A percentile compares a stretch with the other conserved stretches of the same genome.
phyloP scores from a whole-genome alignment of 306 rosid genomes.

The Ceratonia siliqua region DNA sequence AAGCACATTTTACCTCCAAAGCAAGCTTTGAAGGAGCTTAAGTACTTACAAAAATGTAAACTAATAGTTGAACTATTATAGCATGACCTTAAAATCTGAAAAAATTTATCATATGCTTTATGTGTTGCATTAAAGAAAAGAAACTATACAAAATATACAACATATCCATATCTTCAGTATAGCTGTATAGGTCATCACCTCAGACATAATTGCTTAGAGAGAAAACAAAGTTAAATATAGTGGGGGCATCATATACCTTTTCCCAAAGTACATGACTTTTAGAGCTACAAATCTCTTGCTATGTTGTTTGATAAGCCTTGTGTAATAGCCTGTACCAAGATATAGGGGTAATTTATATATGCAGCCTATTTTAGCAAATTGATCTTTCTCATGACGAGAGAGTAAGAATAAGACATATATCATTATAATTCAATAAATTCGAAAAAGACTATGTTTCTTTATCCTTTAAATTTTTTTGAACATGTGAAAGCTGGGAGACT shows the following conservation, averaged over 20 bases:
- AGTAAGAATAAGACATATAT: background rate
- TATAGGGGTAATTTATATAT: constrained; percentile 26
- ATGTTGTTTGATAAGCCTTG: constrained; percentile 47
- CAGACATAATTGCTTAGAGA: constrained; percentile 14
- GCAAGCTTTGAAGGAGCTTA: constrained; percentile 26
- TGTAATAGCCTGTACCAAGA: constrained; percentile 55
- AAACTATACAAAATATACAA: background rate
- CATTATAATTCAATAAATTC: background rate
- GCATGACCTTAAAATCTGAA: constrained; percentile 10
- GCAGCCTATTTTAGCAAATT: constrained; percentile 1
- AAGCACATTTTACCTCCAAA: constrained; percentile 24
- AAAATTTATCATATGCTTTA: background rate
- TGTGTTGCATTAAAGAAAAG: background rate
- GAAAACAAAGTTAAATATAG: constrained; percentile 26
- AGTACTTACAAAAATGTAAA: constrained; percentile 8
- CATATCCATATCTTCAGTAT: constrained; percentile 12
- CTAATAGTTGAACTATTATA: background rate
- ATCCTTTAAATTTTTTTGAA: constrained; percentile 27
- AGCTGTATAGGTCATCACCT: background rate
- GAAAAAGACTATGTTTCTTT: background rate
- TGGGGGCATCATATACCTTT: constrained; percentile 56
- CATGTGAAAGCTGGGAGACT: constrained; percentile 9
- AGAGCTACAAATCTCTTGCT: constrained; percentile 86
- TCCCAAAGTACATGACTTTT: constrained; percentile 86
- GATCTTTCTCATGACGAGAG: background rate